Evolutionary conservation across 352 stramenopile genomes (phyloP).

Genomic region (Phytophthora hybrid): DNA sequence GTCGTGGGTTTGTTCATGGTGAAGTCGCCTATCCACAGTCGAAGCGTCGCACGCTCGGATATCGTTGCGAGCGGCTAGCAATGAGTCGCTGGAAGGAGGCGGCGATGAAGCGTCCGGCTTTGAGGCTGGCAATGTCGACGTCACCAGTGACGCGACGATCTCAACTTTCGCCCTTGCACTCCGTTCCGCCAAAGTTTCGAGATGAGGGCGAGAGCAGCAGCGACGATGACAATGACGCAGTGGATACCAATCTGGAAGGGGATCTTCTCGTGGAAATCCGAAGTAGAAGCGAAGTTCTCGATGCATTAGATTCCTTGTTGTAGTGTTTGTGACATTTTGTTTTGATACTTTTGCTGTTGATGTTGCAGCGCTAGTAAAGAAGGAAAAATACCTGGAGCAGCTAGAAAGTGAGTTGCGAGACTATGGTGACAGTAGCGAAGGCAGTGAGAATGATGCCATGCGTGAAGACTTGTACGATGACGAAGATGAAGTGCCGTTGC

Average conservation of each 20-base stretch:
- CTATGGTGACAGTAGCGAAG: neutral
- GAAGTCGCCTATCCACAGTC: neutral
- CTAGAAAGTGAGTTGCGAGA: constrained; percentile 34
- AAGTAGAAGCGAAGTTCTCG: constrained; percentile 14
- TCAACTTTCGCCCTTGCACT: constrained; percentile 12
- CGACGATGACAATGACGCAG: constrained; percentile 5
- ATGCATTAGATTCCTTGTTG: no score
- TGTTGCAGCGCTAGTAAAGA: constrained; percentile 37
- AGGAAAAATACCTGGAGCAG: constrained; percentile 41
- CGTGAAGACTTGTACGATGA: constrained; percentile 9
- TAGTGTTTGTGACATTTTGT: neutral
- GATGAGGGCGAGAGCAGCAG: neutral
- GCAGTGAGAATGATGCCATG: neutral
- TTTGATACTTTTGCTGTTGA: no score
- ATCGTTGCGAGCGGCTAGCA: constrained; percentile 9
- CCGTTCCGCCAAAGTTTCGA: constrained; percentile 13
- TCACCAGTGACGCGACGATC: neutral
- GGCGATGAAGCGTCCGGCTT: neutral
- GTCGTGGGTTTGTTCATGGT: neutral
- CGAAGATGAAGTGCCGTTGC: neutral
- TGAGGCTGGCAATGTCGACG: constrained; percentile 13
- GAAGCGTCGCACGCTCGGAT: constrained; percentile 19
- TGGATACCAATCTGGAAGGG: constrained; percentile 32
- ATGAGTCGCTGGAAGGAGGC: constrained; percentile 3
- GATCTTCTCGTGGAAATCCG: constrained; percentile 32